phyloP scores from a whole-genome alignment of 2,329 filamentous ascomycete genomes.

The Escovopsis sp. region DNA sequence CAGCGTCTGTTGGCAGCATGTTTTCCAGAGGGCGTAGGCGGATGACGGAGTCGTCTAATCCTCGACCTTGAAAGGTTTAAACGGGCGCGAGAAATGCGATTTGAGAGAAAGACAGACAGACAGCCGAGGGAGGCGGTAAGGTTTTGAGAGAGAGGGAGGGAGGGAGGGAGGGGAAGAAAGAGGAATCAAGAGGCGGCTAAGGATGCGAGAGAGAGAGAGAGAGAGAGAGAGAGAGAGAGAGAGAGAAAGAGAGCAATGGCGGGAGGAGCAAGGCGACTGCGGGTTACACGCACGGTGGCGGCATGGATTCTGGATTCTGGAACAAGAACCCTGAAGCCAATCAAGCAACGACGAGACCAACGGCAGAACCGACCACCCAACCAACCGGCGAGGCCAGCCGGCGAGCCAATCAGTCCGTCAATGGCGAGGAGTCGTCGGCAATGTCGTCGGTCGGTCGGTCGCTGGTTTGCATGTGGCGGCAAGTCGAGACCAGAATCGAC shows the following conservation, averaged over 20 bases:
- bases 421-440: not conserved
- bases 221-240: not conserved
- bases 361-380: not conserved
- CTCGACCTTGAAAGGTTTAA: too few relatives aligned
- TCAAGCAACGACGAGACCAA: too few relatives aligned
- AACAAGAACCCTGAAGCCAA: not conserved
- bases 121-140: not conserved
- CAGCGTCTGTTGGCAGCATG: constrained; percentile 7
- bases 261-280: not conserved
- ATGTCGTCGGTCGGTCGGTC: not conserved
- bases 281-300: not conserved
- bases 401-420: not conserved
- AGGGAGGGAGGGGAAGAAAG: not conserved
- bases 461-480: not conserved
- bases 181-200: not conserved
- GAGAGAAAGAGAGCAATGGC: not conserved
- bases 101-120: not conserved
- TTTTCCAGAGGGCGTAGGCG: not conserved
- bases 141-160: not conserved
- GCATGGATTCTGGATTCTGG: not conserved
- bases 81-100: too few relatives aligned
- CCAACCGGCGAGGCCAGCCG: not conserved
- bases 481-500: not conserved
- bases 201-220: not conserved
- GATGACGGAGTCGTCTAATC: too few relatives aligned